Evolutionary conservation across 2,329 filamentous ascomycete genomes (phyloP).

Genomic region (Cryphonectria nitschkei): DNA sequence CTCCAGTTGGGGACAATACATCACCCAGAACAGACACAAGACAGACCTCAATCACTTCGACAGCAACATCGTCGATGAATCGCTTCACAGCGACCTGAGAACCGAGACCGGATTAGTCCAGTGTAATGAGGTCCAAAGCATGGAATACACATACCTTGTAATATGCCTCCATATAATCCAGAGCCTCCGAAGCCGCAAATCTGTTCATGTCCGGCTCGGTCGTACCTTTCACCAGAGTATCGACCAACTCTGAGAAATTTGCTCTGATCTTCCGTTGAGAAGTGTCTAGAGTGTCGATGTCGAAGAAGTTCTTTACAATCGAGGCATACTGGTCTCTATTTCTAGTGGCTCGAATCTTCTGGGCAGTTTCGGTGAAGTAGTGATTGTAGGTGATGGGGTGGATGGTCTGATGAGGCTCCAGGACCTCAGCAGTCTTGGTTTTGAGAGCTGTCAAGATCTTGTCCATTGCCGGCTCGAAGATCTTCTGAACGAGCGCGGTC

Average conservation of each 20-base stretch:
- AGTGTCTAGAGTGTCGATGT: background rate
- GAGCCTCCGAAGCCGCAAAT: constrained; percentile 38
- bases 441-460: constrained; percentile 37
- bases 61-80: constrained; percentile 48
- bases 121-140: background rate
- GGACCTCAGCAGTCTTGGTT: constrained; percentile 42
- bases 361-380: constrained; percentile 38
- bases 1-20: background rate
- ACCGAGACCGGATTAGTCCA: background rate
- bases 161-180: constrained; percentile 42
- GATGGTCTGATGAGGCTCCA: constrained; percentile 39
- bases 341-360: constrained; percentile 39
- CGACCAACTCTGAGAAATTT: background rate
- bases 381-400: constrained; percentile 60
- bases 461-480: constrained; percentile 33
- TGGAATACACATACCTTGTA: constrained; percentile 37
- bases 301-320: background rate
- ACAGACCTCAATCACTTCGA: constrained; percentile 46
- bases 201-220: constrained; percentile 34
- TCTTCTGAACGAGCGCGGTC: background rate
- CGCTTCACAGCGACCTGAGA: constrained; percentile 47
- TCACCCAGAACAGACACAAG: background rate
- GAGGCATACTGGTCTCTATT: background rate
- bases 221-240: background rate
- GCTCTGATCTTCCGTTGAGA: no score